phyloP scores from a whole-genome alignment of 768 basidiomycete genomes.

The Kwoniella sp. region DNA sequence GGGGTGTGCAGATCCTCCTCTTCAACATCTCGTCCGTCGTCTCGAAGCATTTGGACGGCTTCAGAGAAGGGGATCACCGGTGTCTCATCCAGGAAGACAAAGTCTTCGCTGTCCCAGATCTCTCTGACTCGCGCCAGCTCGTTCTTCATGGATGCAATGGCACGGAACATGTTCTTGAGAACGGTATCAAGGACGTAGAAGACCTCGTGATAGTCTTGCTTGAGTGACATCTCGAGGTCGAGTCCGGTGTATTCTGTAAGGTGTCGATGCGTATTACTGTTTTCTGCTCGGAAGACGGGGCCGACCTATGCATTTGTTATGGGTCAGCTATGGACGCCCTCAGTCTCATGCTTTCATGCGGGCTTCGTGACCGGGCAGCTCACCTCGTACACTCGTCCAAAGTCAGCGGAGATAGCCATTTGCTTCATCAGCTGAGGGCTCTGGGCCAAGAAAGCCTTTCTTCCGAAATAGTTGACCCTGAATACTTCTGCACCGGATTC shows the following conservation, averaged over 20 bases:
- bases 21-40: constrained; percentile 59
- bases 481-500: constrained; percentile 95
- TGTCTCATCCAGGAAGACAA: constrained; percentile 87
- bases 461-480: constrained; percentile 95
- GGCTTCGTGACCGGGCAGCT: constrained; percentile 54
- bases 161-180: constrained; percentile 74
- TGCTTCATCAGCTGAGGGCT: constrained; percentile 96
- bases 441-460: constrained; percentile 89
- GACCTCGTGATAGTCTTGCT: constrained; percentile 95
- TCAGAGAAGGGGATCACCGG: constrained; percentile 79
- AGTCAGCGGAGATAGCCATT: constrained; percentile 96
- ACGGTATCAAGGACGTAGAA: constrained; percentile 82
- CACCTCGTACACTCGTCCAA: constrained; percentile 95
- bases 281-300: constrained; percentile 92
- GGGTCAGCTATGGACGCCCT: not conserved
- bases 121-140: constrained; percentile 77
- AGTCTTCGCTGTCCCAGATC: constrained; percentile 90
- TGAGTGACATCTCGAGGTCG: constrained; percentile 95
- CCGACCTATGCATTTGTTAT: not conserved
- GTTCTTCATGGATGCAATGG: constrained; percentile 56
- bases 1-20: constrained; percentile 92
- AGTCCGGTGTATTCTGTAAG: constrained; percentile 96
- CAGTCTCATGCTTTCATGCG: not conserved
- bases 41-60: constrained; percentile 79
- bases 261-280: constrained; percentile 93